phyloP scores from a whole-genome alignment of 129 eudicot genomes.

The Tanacetum coccineum region DNA sequence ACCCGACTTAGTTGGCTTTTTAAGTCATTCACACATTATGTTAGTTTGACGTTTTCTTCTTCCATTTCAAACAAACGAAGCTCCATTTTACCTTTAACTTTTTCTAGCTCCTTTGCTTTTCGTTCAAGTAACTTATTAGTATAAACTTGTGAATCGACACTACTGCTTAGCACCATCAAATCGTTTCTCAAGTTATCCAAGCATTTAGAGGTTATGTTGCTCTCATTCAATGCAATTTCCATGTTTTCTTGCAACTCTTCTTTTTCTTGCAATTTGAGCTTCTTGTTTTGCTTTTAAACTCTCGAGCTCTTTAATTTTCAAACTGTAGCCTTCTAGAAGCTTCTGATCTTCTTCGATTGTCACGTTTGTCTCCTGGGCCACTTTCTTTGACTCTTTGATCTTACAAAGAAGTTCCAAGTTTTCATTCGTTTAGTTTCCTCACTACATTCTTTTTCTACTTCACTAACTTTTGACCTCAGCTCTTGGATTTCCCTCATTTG shows the following conservation, averaged over 20 bases:
- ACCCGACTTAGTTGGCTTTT: slow-evolving; percentile 40
- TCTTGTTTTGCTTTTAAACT: slow-evolving; percentile 39
- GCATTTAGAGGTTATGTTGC: slow-evolving; percentile 50
- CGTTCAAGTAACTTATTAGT: slow-evolving; percentile 50
- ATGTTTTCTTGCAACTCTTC: slow-evolving; percentile 49
- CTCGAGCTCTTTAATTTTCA: slow-evolving; percentile 40
- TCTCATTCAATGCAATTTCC: slow-evolving; percentile 46
- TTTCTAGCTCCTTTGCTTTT: slow-evolving; percentile 45
- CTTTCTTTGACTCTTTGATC: slow-evolving; percentile 51
- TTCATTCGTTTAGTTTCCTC: slow-evolving; percentile 74
- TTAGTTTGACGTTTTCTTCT: slow-evolving; percentile 47
- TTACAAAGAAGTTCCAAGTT: slow-evolving; percentile 55
- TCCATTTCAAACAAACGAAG: slow-evolving; percentile 38
- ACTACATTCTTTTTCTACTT: slow-evolving; percentile 59
- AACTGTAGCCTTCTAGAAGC: slow-evolving; percentile 37
- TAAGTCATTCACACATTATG: slow-evolving; percentile 34
- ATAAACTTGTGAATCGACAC: slow-evolving; percentile 54
- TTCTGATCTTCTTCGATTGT: slow-evolving; percentile 38
- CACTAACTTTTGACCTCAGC: slow-evolving; percentile 43
- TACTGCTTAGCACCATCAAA: slow-evolving; percentile 41
- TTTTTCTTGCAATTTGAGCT: slow-evolving; percentile 39
- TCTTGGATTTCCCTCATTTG: slow-evolving; percentile 42
- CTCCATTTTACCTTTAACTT: slow-evolving; percentile 41
- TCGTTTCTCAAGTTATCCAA: slow-evolving; percentile 54
- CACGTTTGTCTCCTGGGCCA: slow-evolving; percentile 31